These are phyloP conservation scores for Limnanthes douglasii DNA, from an alignment of 345 rosid species.

Conservation along the genomic window DNA sequence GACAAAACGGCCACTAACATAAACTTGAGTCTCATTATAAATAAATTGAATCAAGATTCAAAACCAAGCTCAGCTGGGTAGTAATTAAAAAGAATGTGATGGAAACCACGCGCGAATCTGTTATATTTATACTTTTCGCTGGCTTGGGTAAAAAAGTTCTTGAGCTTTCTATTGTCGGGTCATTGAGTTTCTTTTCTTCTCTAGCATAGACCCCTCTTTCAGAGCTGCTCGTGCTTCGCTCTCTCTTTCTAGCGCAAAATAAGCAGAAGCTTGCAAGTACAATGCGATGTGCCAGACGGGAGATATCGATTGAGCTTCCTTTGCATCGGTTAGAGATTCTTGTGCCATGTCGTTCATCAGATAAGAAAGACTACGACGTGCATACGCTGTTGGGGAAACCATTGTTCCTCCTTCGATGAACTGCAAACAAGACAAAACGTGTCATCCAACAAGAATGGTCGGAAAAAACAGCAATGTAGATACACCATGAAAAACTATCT, in stretches of 20 bases:
- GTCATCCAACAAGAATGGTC: not conserved
- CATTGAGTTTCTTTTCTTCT: conserved; percentile 27
- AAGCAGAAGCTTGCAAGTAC: conserved; percentile 78
- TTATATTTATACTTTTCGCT: no score
- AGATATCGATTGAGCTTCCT: conserved; percentile 81
- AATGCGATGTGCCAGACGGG: conserved; percentile 83
- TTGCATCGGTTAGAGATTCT: conserved; percentile 68
- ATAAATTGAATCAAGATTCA: no score
- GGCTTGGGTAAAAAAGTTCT: no score
- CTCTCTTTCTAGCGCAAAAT: conserved; percentile 46
- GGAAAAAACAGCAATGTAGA: not conserved
- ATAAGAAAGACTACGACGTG: conserved; percentile 66
- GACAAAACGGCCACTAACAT: no score
- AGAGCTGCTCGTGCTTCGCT: conserved; percentile 60
- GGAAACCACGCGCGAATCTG: no score
- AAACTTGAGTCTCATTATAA: no score
- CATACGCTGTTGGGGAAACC: conserved; percentile 76
- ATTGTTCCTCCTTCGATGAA: conserved; percentile 73
- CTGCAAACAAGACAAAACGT: conserved; percentile 22
- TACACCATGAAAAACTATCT: conserved; percentile 4
- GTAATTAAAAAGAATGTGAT: no score
- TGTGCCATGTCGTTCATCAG: conserved; percentile 69
- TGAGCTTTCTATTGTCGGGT: not conserved
- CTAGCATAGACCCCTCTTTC: conserved; percentile 60
- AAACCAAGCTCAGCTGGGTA: no score